These are phyloP conservation scores for Chrysoporthe puriensis DNA, from an alignment of 2,329 filamentous ascomycete species.

Conservation along the genomic window DNA sequence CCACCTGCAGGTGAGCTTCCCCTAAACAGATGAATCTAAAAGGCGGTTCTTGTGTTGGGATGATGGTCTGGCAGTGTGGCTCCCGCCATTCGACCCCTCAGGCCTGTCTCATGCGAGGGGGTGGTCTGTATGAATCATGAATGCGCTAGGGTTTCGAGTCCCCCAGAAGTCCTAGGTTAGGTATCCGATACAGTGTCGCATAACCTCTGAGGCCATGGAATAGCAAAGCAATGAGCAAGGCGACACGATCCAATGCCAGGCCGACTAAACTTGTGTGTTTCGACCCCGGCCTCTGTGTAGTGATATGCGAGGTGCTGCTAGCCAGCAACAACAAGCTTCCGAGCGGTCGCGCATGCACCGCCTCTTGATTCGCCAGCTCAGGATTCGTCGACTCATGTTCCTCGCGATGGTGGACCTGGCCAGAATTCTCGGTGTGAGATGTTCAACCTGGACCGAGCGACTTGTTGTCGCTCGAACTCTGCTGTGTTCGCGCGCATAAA, in stretches of 20 bases:
- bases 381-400: conserved; percentile 23
- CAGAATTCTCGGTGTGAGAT: conserved; percentile 11
- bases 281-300: neutral
- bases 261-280: neutral
- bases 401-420: conserved; percentile 14
- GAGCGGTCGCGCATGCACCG: conserved; percentile 12
- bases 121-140: conserved; percentile 16
- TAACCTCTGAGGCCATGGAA: conserved; percentile 1
- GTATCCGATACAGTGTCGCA: conserved; percentile 8
- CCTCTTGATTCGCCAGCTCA: conserved; percentile 25
- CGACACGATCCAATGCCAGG: neutral
- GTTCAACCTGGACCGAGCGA: conserved; percentile 3
- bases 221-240: neutral
- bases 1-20: conserved; percentile 2
- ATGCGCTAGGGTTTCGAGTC: conserved; percentile 27
- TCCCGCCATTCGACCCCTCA: conserved; percentile 9
- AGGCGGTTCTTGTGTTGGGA: neutral
- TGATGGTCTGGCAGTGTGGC: conserved; percentile 7
- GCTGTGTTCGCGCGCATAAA: conserved; percentile 12
- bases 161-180: neutral
- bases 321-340: conserved; percentile 22
- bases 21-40: neutral
- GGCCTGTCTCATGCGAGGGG: neutral
- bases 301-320: conserved; percentile 10
- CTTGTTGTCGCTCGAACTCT: conserved; percentile 1